phyloP scores from a whole-genome alignment of 1,284 basidiomycete genomes.

The Apiotrichum laibachii region DNA sequence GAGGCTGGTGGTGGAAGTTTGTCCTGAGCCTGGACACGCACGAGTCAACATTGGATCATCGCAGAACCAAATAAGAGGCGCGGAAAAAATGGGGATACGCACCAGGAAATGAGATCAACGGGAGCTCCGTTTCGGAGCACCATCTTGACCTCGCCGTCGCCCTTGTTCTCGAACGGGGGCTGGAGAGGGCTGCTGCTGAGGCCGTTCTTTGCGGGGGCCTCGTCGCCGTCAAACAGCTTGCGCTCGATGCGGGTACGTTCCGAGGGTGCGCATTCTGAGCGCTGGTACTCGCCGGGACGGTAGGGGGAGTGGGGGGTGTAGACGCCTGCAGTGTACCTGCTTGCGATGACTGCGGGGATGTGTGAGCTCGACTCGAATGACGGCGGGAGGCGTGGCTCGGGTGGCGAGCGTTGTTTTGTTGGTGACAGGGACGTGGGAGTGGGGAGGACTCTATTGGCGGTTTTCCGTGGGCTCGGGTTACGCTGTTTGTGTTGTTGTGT shows the following conservation, averaged over 20 bases:
- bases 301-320: conserved; percentile 34
- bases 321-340: conserved; percentile 20
- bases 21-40: conserved; percentile 37
- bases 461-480: conserved; percentile 20
- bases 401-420: conserved; percentile 15
- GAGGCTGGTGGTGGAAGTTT: conserved; percentile 46
- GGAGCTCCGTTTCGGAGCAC: conserved; percentile 43
- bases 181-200: conserved; percentile 30
- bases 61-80: background rate
- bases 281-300: conserved; percentile 37
- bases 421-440: conserved; percentile 35
- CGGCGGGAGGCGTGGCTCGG: conserved; percentile 19
- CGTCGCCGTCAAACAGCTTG: conserved; percentile 36
- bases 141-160: conserved; percentile 44
- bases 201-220: conserved; percentile 10
- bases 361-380: conserved; percentile 18
- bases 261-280: conserved; percentile 33
- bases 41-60: background rate
- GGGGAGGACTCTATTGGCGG: conserved; percentile 24
- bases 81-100: conserved; percentile 10
- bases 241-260: conserved; percentile 35
- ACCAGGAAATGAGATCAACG: conserved; percentile 48
- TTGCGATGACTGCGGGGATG: conserved; percentile 30
- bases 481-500: conserved; percentile 4
- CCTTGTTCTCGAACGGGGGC: conserved; percentile 39